Conservation (phyloP, 1,284 basidiomycete genomes). For the Omphalotus olearius region DNA sequence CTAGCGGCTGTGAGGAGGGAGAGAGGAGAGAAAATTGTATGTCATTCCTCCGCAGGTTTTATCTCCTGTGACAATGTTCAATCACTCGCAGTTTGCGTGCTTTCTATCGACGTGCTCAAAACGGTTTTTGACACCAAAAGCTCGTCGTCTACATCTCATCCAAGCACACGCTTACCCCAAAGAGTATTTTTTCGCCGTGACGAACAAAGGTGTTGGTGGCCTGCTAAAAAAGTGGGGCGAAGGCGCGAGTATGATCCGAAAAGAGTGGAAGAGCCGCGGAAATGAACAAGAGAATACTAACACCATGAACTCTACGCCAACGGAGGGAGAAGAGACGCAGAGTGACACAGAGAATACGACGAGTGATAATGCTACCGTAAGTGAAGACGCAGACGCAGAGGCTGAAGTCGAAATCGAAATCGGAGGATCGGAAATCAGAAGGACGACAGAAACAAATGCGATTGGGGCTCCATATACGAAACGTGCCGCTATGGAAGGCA, state of each 20-base stretch:
- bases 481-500: no score
- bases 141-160: conserved; percentile 78
- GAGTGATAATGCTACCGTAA: neutral
- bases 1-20: conserved; percentile 70
- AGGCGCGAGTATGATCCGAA: conserved; percentile 70
- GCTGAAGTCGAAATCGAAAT: no score
- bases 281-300: conserved; percentile 31
- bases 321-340: conserved; percentile 15
- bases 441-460: neutral
- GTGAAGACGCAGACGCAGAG: neutral
- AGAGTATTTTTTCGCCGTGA: conserved; percentile 85
- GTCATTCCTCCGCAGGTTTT: conserved; percentile 26
- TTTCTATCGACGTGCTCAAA: conserved; percentile 61
- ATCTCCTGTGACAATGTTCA: neutral
- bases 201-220: conserved; percentile 82
- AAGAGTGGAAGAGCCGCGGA: conserved; percentile 50
- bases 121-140: conserved; percentile 72
- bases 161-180: conserved; percentile 79
- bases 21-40: conserved; percentile 83
- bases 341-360: no score
- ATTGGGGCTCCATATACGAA: no score
- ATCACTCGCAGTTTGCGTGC: conserved; percentile 68
- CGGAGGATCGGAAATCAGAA: neutral
- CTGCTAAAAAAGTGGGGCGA: conserved; percentile 74
- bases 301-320: conserved; percentile 20